Base-by-base conservation (phyloP, 208 protist species). In the Porcisia deanei region DNA sequence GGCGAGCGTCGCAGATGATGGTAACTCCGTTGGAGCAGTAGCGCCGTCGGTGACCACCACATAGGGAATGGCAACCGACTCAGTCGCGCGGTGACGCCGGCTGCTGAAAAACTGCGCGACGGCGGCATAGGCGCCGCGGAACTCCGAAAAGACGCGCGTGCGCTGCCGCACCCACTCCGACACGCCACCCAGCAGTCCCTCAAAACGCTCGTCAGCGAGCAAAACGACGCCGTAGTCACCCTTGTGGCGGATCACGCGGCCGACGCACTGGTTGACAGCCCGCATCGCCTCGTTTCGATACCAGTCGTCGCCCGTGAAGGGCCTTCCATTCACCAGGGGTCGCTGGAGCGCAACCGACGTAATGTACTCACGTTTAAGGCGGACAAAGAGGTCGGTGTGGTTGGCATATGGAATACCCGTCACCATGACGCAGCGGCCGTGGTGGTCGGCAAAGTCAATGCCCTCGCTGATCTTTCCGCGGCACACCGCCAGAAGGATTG, bases 391-490 rank as follows among this genome's bases (percentile, higher is more conserved):
- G 72, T 98, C 96, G 12, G 89, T 89, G 75, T 90, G 83, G 81
- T 96, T 97, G 55, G 96, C 93, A 83, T 92, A 99, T 1, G 97
- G 97, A 74, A 99, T 93, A 16, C 98, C 98, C 6, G 91, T 96
- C 49, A 99, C 93, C 2, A 99, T 71, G 1, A 99, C 98, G 47
- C 95, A 98, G 9, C 99, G 91, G 39, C 94, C 97, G 78, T 99
- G 92, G 34, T 91, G 54, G 79, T 99, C 97, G 22, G 96, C 89
- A 79, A 99, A 99, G 82, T 99, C 98, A n/a, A 99, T 79, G 39
- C 99, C 98, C 82, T 99, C 98, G 77, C 96, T 98, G 37, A 99
- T 88, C 77, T 99, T 99, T 43, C 98, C 98, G n/a, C 98, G 89
- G 71, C 97, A 99, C 1, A 99, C 98, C 4, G 97, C 98, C 57